Percentiles rank a stretch among this genome's conserved stretches.
phyloP scores from a whole-genome alignment of 345 rosid species.

The Clarkia xantiana region DNA sequence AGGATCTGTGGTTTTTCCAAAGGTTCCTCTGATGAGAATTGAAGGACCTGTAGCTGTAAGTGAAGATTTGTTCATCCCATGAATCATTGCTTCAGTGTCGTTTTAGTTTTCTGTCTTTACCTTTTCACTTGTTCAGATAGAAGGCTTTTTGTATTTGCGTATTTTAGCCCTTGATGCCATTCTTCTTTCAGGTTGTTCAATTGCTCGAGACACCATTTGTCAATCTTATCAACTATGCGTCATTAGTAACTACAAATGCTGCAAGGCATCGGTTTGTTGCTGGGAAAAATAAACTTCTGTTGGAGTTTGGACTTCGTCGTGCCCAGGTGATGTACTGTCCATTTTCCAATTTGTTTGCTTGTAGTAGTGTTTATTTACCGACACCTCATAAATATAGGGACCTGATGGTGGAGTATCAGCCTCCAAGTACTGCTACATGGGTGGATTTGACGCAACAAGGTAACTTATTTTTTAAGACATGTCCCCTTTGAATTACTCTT shows the following conservation, averaged over 20 bases:
- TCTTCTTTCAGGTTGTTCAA: conserved; percentile 58
- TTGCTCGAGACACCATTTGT: conserved; percentile 87
- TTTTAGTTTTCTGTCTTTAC: not conserved
- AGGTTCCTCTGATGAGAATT: conserved; percentile 80
- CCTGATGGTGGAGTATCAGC: conserved; percentile 95
- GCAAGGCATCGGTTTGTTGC: conserved; percentile 93
- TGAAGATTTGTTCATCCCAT: conserved; percentile 6
- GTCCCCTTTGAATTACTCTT: too few species aligned
- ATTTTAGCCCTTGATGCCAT: not conserved
- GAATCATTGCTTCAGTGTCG: not conserved
- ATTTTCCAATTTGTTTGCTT: conserved; percentile 1
- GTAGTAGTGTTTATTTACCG: conserved; percentile 4
- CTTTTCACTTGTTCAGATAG: not conserved
- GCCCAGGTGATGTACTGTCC: conserved; percentile 59
- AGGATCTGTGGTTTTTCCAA: conserved; percentile 88
- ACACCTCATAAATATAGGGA: conserved; percentile 36
- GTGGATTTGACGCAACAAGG: conserved; percentile 99
- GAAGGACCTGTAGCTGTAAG: conserved; percentile 97
- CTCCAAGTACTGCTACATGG: conserved; percentile 81
- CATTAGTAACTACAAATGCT: conserved; percentile 88
- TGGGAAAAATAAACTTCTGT: conserved; percentile 67
- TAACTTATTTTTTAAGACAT: conserved; percentile 8
- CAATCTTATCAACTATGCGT: conserved; percentile 76
- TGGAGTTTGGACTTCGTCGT: conserved; percentile 90
- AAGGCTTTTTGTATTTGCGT: not conserved